Percentiles rank a stretch among this genome's conserved stretches.
These are phyloP conservation scores for Curvularia verruculosa DNA, from an alignment of 2,329 filamentous ascomycete species.

Conservation along the genomic window DNA sequence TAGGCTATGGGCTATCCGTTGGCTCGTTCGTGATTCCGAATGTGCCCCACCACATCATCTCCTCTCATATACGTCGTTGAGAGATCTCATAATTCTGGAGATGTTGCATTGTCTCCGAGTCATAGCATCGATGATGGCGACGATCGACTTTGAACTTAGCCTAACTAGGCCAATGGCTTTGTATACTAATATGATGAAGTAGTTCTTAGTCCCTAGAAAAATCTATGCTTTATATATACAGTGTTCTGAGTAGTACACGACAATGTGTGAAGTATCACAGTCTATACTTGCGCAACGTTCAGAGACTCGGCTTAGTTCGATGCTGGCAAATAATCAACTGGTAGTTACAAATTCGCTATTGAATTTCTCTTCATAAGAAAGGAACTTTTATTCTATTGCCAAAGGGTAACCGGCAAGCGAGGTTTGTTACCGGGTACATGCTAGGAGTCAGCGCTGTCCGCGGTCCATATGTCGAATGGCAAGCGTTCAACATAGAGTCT, in stretches of 20 bases:
- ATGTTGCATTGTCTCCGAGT: neutral
- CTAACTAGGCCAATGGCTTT: neutral
- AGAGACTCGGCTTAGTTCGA: neutral
- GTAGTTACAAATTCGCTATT: neutral
- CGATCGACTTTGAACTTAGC: neutral
- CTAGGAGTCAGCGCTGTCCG: too few species aligned
- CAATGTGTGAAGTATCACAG: neutral
- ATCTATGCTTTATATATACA: neutral
- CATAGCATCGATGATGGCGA: neutral
- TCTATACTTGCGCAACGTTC: neutral
- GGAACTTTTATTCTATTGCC: too few species aligned
- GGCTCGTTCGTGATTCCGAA: conserved; percentile 4
- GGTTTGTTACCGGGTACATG: too few species aligned
- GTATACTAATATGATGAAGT: neutral
- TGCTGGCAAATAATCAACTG: neutral
- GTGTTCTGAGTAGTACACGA: neutral
- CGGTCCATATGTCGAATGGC: too few species aligned
- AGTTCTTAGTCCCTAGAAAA: neutral
- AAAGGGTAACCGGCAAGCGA: too few species aligned
- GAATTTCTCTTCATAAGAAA: too few species aligned
- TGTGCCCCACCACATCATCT: neutral
- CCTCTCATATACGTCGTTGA: neutral
- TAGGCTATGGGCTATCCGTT: neutral
- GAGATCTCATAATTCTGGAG: neutral
- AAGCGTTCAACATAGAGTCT: neutral